Conservation (phyloP, 2,329 filamentous ascomycete species). For the Magnaporthales sp. region DNA sequence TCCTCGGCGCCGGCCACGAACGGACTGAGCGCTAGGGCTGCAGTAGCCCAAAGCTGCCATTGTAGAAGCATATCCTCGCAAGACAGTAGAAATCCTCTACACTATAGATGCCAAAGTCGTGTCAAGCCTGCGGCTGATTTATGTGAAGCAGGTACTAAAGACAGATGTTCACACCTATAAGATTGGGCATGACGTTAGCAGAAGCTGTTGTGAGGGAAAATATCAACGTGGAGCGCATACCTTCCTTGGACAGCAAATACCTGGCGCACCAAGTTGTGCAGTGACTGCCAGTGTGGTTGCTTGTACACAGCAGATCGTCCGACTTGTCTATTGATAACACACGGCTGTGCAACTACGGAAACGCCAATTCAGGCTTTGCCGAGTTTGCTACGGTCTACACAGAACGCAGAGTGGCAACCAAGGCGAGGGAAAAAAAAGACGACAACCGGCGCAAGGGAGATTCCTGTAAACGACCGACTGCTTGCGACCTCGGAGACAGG, state of each 20-base stretch:
- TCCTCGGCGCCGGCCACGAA: conserved; percentile 11
- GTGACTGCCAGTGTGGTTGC: not conserved
- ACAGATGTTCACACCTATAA: not conserved
- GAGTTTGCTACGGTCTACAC: too few species aligned
- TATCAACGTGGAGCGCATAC: not conserved
- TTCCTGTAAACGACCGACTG: not conserved
- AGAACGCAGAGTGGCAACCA: too few species aligned
- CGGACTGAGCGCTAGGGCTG: conserved; percentile 14
- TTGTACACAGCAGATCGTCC: not conserved
- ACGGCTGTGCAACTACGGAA: not conserved
- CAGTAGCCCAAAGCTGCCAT: conserved; percentile 13
- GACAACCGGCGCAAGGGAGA: too few species aligned
- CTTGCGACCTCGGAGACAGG: not conserved
- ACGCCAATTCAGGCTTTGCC: not conserved
- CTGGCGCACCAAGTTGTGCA: not conserved
- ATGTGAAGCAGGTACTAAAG: not conserved
- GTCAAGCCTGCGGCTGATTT: not conserved
- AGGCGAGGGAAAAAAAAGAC: too few species aligned
- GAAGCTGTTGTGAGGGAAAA: not conserved
- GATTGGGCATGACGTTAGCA: not conserved
- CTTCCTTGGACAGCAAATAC: not conserved
- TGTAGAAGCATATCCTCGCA: conserved; percentile 13
- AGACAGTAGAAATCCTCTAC: not conserved
- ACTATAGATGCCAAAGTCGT: not conserved
- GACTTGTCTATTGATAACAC: not conserved